Conservation (phyloP, 768 basidiomycete species). For the Mycena vitilis region DNA sequence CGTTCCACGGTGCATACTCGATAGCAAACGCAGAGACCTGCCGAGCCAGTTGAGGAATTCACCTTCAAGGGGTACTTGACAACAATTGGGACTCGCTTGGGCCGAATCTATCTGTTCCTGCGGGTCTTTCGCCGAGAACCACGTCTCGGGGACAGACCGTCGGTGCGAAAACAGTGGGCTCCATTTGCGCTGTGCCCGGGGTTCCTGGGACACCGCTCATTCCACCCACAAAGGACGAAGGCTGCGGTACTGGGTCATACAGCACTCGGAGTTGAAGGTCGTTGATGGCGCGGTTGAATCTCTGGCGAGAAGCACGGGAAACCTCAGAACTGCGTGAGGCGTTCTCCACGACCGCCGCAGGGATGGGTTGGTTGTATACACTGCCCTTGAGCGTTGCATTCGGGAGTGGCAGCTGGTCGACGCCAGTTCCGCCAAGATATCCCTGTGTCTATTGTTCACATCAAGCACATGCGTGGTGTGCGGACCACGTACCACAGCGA, state of each 20-base stretch:
- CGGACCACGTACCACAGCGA: constrained; percentile 37
- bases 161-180: not conserved
- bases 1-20: too few species aligned
- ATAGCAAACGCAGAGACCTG: too few species aligned
- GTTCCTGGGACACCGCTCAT: not conserved
- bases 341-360: not conserved
- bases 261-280: not conserved
- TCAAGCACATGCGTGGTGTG: not conserved
- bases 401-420: too few species aligned
- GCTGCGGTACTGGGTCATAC: not conserved
- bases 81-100: too few species aligned
- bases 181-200: not conserved
- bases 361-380: not conserved
- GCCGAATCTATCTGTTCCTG: not conserved
- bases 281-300: constrained; percentile 7
- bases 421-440: constrained; percentile 39
- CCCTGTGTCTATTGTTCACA: constrained; percentile 38
- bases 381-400: too few species aligned
- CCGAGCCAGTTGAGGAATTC: too few species aligned
- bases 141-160: not conserved
- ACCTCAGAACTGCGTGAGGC: constrained; percentile 3
- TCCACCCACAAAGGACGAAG: not conserved
- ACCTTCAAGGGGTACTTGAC: too few species aligned
- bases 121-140: not conserved
- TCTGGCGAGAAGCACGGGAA: constrained; percentile 17